Conservation (phyloP, 805 yeast species). For the Metahyphopichia silvanorum region DNA sequence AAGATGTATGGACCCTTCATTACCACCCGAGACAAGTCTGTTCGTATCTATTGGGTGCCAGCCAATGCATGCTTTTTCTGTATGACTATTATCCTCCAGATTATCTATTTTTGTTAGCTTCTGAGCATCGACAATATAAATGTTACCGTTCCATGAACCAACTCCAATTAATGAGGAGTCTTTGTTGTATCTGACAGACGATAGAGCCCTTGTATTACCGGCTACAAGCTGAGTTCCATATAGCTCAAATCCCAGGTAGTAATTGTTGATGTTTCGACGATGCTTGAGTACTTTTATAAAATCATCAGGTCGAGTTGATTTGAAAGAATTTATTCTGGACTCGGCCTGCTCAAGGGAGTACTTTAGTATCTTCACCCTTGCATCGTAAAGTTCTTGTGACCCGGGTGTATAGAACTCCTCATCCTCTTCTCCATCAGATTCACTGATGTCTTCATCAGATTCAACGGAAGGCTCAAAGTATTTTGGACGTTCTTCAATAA, state of each 20-base stretch:
- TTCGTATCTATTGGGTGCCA: slow-evolving; percentile 43
- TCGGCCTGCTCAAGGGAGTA: slow-evolving; percentile 49
- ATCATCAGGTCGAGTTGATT: slow-evolving; percentile 25
- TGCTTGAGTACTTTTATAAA: slow-evolving; percentile 40
- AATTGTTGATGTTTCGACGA: slow-evolving; percentile 41
- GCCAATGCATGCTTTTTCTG: slow-evolving; percentile 67
- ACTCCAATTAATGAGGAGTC: slow-evolving; percentile 44
- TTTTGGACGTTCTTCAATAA: slow-evolving; percentile 33
- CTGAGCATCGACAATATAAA: slow-evolving; percentile 46
- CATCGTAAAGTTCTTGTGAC: slow-evolving; percentile 44
- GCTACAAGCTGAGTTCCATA: slow-evolving; percentile 65
- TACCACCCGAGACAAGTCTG: slow-evolving; percentile 32
- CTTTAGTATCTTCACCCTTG: slow-evolving; percentile 51
- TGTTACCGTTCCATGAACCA: slow-evolving; percentile 83
- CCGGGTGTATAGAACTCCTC: slow-evolving; percentile 90
- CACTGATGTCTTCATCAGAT: slow-evolving; percentile 17
- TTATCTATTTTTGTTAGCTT: slow-evolving; percentile 27
- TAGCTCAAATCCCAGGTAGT: slow-evolving; percentile 37
- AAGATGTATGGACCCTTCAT: slow-evolving; percentile 31
- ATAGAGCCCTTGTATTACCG: slow-evolving; percentile 62
- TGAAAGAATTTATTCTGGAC: slow-evolving; percentile 36
- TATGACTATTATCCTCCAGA: slow-evolving; percentile 41
- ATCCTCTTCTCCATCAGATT: slow-evolving; percentile 51
- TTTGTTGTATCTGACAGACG: slow-evolving; percentile 49
- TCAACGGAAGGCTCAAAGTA: neutral